Percentiles rank a stretch among this genome's conserved stretches.
phyloP scores from a whole-genome alignment of 1,139 yeast genomes.

The Geotrichum candidum region DNA sequence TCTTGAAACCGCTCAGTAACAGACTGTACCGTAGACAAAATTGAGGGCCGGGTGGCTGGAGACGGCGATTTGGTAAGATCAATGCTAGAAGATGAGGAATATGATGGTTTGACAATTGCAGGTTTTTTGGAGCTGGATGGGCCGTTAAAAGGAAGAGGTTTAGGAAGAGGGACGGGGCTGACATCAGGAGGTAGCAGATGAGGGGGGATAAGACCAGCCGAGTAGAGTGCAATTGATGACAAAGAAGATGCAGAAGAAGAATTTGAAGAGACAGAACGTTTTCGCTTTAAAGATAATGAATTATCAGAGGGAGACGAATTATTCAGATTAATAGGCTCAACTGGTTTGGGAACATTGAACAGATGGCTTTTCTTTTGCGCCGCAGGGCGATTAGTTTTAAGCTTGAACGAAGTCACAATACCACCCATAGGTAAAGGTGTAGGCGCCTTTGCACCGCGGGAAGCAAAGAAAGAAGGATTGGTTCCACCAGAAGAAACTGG shows the following conservation, averaged over 20 bases:
- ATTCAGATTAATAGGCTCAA: neutral
- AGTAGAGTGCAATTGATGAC: conserved; percentile 5
- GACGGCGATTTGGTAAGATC: neutral
- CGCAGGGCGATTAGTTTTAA: conserved; percentile 9
- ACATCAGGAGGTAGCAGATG: conserved; percentile 16
- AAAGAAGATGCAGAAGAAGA: neutral
- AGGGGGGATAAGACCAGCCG: conserved; percentile 12
- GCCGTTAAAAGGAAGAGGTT: conserved; percentile 14
- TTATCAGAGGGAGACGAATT: neutral
- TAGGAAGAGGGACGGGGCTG: conserved; percentile 13
- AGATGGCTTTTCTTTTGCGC: conserved; percentile 6
- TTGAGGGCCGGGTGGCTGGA: neutral
- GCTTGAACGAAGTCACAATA: conserved; percentile 14
- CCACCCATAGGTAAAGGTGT: conserved; percentile 16
- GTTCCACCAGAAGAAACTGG: conserved; percentile 8
- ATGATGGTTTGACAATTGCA: neutral
- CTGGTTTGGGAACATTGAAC: neutral
- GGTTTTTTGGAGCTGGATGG: conserved; percentile 7
- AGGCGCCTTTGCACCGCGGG: conserved; percentile 17
- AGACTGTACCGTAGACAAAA: conserved; percentile 1
- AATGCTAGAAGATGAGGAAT: neutral
- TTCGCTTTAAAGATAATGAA: conserved; percentile 6
- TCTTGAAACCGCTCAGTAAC: conserved; percentile 1
- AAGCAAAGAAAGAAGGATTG: conserved; percentile 15
- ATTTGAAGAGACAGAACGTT: conserved; percentile 1